These are phyloP conservation scores for Mycothermus thermophilus DNA, from an alignment of 495 filamentous ascomycete genomes.

Conservation along the genomic window DNA sequence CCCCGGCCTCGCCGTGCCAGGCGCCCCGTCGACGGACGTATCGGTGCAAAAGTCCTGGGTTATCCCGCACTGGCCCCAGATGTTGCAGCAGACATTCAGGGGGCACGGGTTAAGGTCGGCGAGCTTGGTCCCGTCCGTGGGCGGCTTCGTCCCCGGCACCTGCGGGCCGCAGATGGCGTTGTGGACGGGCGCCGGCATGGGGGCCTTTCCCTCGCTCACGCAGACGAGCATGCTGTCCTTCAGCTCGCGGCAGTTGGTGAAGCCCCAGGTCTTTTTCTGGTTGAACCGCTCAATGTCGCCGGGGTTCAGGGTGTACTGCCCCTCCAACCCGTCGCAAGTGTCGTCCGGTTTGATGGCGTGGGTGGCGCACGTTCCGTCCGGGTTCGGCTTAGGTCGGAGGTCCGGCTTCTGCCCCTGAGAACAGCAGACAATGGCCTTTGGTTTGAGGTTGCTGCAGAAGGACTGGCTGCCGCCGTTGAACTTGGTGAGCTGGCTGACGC, in stretches of 20 bases:
- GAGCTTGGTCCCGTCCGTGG: constrained; percentile 7
- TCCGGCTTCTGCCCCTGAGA: constrained; percentile 22
- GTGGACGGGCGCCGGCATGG: constrained; percentile 25
- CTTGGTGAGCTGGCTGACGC: background rate
- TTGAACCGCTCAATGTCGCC: constrained; percentile 27
- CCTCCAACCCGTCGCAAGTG: constrained; percentile 17
- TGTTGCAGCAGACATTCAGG: constrained; percentile 15
- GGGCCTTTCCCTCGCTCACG: constrained; percentile 30
- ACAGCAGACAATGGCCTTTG: constrained; percentile 34
- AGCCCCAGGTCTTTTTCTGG: constrained; percentile 36
- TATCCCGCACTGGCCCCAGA: constrained; percentile 32
- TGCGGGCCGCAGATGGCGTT: constrained; percentile 32
- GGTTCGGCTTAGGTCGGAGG: constrained; percentile 19
- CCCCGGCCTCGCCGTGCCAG: background rate
- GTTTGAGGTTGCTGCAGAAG: constrained; percentile 25
- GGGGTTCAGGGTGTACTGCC: constrained; percentile 18
- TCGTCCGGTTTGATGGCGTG: constrained; percentile 25
- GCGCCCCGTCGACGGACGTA: background rate
- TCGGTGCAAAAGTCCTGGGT: constrained; percentile 1
- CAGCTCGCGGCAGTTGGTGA: constrained; percentile 28
- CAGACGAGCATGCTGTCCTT: constrained; percentile 25
- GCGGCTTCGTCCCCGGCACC: constrained; percentile 19
- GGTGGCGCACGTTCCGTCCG: constrained; percentile 28
- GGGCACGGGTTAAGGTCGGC: constrained; percentile 17
- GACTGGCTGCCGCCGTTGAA: too few relatives aligned